phyloP scores from a whole-genome alignment of 1,284 basidiomycete species.

The Coniferiporia weirii region DNA sequence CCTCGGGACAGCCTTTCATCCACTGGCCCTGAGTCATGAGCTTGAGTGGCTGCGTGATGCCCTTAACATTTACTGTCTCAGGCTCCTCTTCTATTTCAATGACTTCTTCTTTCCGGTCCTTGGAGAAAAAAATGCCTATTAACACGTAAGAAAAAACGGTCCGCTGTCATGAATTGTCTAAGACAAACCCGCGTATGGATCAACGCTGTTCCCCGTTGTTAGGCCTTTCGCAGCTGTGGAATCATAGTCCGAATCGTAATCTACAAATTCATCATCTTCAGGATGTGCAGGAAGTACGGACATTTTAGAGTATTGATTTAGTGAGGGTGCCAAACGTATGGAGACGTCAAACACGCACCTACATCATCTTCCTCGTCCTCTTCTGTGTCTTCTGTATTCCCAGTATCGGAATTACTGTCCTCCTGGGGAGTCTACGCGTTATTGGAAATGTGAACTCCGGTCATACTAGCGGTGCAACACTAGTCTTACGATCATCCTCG shows the following conservation, averaged over 20 bases:
- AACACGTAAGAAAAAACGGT: neutral
- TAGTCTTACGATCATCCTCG: slow-evolving; percentile 23
- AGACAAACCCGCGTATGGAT: slow-evolving; percentile 75
- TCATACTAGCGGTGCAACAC: neutral
- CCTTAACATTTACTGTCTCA: slow-evolving; percentile 46
- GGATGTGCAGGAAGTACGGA: neutral
- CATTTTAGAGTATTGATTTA: neutral
- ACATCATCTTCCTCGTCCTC: slow-evolving; percentile 48
- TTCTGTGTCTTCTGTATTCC: slow-evolving; percentile 36
- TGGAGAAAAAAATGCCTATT: slow-evolving; percentile 85
- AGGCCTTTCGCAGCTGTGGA: slow-evolving; percentile 35
- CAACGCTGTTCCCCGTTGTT: slow-evolving; percentile 44
- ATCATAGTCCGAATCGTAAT: slow-evolving; percentile 76
- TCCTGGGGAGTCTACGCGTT: slow-evolving; percentile 48
- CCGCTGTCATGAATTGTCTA: neutral
- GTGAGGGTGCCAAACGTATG: slow-evolving; percentile 12
- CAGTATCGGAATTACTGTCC: slow-evolving; percentile 36
- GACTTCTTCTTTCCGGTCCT: slow-evolving; percentile 80
- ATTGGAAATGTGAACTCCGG: neutral
- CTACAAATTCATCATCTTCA: slow-evolving; percentile 53
- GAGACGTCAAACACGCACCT: slow-evolving; percentile 23
- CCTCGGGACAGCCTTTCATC: slow-evolving; percentile 95
- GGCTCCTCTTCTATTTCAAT: slow-evolving; percentile 81
- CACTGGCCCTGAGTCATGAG: slow-evolving; percentile 86
- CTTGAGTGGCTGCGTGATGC: slow-evolving; percentile 44